A percentile compares a stretch with the other conserved stretches of the same genome.
Conservation (phyloP, 441 rosid species). For the Adansonia madagascariensis region DNA sequence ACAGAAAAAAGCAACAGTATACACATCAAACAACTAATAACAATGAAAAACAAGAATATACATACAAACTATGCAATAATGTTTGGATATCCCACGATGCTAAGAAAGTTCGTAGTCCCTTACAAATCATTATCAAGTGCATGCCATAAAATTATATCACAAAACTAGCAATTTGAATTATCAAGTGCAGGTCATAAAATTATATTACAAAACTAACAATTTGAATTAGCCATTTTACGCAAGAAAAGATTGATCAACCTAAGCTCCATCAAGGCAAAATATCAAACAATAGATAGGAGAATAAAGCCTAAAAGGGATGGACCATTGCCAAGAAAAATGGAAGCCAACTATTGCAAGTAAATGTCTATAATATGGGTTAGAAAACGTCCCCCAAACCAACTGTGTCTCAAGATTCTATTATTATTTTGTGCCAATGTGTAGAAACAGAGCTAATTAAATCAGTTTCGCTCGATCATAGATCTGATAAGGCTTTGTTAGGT, state of each 20-base stretch:
- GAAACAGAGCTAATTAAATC: neutral
- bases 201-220: too few species aligned
- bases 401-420: neutral
- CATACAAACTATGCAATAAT: neutral
- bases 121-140: conserved; percentile 1
- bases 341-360: neutral
- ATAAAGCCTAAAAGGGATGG: neutral
- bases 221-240: neutral
- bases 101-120: neutral
- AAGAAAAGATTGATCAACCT: neutral
- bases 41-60: neutral
- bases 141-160: neutral
- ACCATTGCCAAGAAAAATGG: neutral
- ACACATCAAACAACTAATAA: neutral
- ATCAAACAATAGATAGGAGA: neutral
- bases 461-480: neutral
- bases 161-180: neutral
- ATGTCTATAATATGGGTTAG: neutral
- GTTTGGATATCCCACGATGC: neutral
- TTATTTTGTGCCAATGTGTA: neutral
- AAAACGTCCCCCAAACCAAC: neutral
- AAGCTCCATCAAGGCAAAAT: neutral
- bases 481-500: neutral
- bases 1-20: neutral
- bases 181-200: too few species aligned